Percentiles rank a stretch among this genome's conserved stretches.
Evolutionary conservation across 768 basidiomycete species (phyloP).

Genomic region (Mycena venus): DNA sequence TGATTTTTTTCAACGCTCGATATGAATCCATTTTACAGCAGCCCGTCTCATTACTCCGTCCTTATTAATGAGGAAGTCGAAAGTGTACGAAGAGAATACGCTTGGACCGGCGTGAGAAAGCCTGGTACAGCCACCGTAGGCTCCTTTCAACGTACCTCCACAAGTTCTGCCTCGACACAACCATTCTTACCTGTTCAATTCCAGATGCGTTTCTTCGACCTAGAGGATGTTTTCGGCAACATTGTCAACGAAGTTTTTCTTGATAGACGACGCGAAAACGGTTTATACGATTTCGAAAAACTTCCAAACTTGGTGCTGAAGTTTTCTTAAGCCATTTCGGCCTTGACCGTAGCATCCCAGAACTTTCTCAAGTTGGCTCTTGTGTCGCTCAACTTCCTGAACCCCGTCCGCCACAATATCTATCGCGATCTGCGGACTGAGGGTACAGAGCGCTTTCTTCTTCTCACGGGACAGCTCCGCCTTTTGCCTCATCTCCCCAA

Average conservation of each 20-base stretch:
- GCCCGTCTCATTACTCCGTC: too few species aligned
- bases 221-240: constrained; percentile 30
- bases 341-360: background rate
- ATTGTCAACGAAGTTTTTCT: constrained; percentile 28
- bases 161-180: too few species aligned
- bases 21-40: too few species aligned
- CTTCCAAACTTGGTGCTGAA: constrained; percentile 30
- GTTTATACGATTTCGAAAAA: constrained; percentile 20
- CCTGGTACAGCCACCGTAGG: too few species aligned
- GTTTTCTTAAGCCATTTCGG: background rate
- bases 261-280: constrained; percentile 17
- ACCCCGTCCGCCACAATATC: constrained; percentile 30
- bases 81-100: too few species aligned
- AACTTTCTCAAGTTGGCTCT: constrained; percentile 29
- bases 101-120: too few species aligned
- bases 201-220: constrained; percentile 19
- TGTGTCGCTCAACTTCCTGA: constrained; percentile 27
- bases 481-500: constrained; percentile 33
- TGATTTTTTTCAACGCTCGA: too few species aligned
- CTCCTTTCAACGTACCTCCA: too few species aligned
- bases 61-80: too few species aligned
- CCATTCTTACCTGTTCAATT: too few species aligned
- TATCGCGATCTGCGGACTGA: constrained; percentile 23
- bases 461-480: constrained; percentile 32
- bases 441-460: constrained; percentile 30